A percentile compares a stretch with the other conserved stretches of the same genome.
Conservation (phyloP, 495 filamentous ascomycete genomes). For the Recurvomyces mirabilis region DNA sequence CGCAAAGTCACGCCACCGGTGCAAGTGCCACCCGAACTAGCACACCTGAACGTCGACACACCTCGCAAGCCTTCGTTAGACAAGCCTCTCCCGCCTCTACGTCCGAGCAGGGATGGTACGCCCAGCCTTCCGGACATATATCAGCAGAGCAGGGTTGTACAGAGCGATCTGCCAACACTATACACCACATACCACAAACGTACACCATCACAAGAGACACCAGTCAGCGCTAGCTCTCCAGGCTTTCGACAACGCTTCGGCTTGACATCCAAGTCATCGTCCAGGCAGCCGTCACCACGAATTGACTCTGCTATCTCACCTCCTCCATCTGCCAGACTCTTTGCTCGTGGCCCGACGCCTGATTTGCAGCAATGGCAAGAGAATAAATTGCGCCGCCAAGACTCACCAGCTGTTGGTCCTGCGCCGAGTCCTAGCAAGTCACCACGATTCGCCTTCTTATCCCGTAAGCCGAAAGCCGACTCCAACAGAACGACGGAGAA, state of each 20-base stretch:
- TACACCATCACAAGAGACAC: constrained; percentile 25
- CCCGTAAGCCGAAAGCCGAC: constrained; percentile 58
- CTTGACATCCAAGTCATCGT: constrained; percentile 23
- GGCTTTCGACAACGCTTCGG: constrained; percentile 22
- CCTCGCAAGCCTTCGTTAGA: background rate
- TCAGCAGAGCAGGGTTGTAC: constrained; percentile 57
- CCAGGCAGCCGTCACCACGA: constrained; percentile 34
- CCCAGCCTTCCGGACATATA: constrained; percentile 50
- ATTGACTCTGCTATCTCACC: constrained; percentile 19
- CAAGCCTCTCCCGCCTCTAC: constrained; percentile 22
- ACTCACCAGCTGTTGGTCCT: constrained; percentile 13
- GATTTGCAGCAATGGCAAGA: constrained; percentile 8
- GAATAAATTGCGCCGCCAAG: background rate
- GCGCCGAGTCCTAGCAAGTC: constrained; percentile 31
- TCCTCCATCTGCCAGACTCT: constrained; percentile 11
- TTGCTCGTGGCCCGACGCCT: constrained; percentile 23
- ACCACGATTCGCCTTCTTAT: constrained; percentile 64
- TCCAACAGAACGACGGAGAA: constrained; percentile 40
- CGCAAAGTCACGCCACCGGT: constrained; percentile 4
- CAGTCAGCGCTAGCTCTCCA: constrained; percentile 3
- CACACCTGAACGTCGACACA: constrained; percentile 29
- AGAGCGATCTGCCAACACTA: constrained; percentile 55
- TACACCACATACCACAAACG: constrained; percentile 36
- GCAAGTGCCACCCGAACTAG: constrained; percentile 32
- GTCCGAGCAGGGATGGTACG: constrained; percentile 76